A percentile compares a stretch with the other conserved stretches of the same genome.
Conservation (phyloP, 139 green algal genomes). For the Tetradesmus lagerheimii region DNA sequence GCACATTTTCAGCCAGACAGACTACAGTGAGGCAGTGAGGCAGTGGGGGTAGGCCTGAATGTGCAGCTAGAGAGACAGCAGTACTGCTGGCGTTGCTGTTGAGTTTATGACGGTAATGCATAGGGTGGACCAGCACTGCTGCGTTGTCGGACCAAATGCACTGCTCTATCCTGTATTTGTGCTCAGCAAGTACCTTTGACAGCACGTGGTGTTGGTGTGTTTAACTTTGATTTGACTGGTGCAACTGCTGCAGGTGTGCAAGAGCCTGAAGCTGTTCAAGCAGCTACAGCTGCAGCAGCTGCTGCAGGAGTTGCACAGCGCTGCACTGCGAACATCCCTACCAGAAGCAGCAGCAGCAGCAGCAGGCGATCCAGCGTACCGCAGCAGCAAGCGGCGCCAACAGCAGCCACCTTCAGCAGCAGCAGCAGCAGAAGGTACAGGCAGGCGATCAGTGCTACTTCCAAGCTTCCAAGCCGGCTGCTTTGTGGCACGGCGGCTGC, state of each 20-base stretch:
- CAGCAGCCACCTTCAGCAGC: neutral
- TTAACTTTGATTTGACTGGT: neutral
- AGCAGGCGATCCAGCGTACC: neutral
- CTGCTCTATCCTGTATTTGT: neutral
- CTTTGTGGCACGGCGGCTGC: constrained; percentile 53
- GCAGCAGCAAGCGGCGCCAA: neutral
- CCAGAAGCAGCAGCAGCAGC: constrained; percentile 36
- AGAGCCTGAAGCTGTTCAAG: neutral
- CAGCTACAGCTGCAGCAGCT: constrained; percentile 41
- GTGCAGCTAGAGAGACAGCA: too few species aligned
- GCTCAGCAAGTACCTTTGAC: neutral
- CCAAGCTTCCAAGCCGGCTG: constrained; percentile 18
- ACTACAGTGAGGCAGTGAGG: too few species aligned
- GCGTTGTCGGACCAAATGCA: too few species aligned
- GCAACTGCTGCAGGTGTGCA: constrained; percentile 3
- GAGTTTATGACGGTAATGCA: too few species aligned
- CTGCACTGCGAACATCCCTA: constrained; percentile 39
- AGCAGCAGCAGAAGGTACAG: neutral
- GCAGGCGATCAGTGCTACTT: neutral
- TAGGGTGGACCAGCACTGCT: too few species aligned
- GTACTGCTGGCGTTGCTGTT: neutral
- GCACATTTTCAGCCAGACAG: neutral
- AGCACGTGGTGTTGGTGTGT: too few species aligned
- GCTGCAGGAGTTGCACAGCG: constrained; percentile 6
- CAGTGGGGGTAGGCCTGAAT: too few species aligned